Conservation (phyloP, 495 filamentous ascomycete genomes). For the Hypoxylon lienhwacheense region DNA sequence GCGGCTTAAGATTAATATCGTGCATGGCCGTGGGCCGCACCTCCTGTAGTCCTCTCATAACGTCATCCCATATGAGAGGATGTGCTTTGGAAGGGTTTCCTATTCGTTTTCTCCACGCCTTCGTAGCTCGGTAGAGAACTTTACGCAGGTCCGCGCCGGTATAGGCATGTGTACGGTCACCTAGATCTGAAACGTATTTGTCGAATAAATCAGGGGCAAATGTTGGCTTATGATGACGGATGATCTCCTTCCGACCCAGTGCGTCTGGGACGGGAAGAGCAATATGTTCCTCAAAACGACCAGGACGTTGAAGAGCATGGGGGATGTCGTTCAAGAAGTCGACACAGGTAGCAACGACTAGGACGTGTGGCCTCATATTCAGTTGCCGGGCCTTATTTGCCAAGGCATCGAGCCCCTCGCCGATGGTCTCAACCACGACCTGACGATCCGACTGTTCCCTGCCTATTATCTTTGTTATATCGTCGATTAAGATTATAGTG, state of each 20-base stretch:
- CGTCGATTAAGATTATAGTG: conserved; percentile 80
- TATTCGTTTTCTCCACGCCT: conserved; percentile 31
- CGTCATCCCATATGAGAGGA: conserved; percentile 45
- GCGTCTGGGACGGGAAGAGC: conserved; percentile 80
- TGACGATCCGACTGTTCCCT: conserved; percentile 58
- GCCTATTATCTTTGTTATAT: conserved; percentile 73
- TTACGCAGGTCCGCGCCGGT: conserved; percentile 52
- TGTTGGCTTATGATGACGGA: conserved; percentile 54
- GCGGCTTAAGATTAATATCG: conserved; percentile 85
- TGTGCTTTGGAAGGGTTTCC: conserved; percentile 13
- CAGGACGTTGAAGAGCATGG: conserved; percentile 64
- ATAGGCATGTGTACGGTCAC: conserved; percentile 58
- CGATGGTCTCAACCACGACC: conserved; percentile 52
- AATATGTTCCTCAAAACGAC: conserved; percentile 70
- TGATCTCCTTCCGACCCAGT: conserved; percentile 69
- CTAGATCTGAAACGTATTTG: conserved; percentile 47
- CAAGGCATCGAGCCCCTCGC: conserved; percentile 56
- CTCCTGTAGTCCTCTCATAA: conserved; percentile 46
- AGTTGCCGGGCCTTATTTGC: conserved; percentile 39
- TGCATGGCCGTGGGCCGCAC: conserved; percentile 83
- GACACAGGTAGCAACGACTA: conserved; percentile 75
- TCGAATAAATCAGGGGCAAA: conserved; percentile 42
- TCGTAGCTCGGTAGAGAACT: conserved; percentile 48
- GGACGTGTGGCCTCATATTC: conserved; percentile 46
- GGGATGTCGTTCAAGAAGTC: conserved; percentile 76